Evolutionary conservation across 2,329 filamentous ascomycete species (phyloP).

Genomic region (Thermomyces lanuginosus): DNA sequence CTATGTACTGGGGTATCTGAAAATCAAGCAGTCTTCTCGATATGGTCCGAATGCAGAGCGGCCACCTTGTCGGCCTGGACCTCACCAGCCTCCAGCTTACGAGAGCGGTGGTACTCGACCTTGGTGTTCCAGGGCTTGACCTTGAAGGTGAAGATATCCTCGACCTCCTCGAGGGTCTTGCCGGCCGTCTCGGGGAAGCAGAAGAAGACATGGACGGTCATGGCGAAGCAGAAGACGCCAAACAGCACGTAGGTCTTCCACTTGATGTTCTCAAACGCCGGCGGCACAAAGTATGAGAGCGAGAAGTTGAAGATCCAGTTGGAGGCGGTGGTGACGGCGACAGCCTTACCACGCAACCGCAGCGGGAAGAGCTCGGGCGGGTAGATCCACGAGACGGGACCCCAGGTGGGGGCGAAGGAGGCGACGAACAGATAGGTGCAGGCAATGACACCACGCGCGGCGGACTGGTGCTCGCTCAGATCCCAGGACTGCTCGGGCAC

Average conservation of each 20-base stretch:
- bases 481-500: conserved; percentile 5
- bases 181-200: conserved; percentile 17
- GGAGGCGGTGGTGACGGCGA: conserved; percentile 20
- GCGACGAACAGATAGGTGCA: conserved; percentile 53
- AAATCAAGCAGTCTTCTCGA: too few species aligned
- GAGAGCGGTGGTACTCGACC: conserved; percentile 4
- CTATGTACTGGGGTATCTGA: too few species aligned
- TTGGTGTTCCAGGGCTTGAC: conserved; percentile 23
- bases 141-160: conserved; percentile 16
- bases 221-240: conserved; percentile 11
- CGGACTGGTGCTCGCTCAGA: conserved; percentile 10
- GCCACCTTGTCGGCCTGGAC: conserved; percentile 1
- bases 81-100: conserved; percentile 1
- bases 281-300: conserved; percentile 15
- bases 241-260: conserved; percentile 14
- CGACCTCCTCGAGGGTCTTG: conserved; percentile 16
- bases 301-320: conserved; percentile 24
- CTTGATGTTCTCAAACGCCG: conserved; percentile 14
- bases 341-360: conserved; percentile 22
- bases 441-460: conserved; percentile 42
- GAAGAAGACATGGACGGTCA: conserved; percentile 13
- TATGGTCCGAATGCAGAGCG: too few species aligned
- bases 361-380: conserved; percentile 27
- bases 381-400: conserved; percentile 29
- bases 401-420: conserved; percentile 45